A percentile compares a stretch with the other conserved stretches of the same genome.
Evolutionary conservation across 2,329 filamentous ascomycete species (phyloP).

Genomic region (Fusarium albidum): DNA sequence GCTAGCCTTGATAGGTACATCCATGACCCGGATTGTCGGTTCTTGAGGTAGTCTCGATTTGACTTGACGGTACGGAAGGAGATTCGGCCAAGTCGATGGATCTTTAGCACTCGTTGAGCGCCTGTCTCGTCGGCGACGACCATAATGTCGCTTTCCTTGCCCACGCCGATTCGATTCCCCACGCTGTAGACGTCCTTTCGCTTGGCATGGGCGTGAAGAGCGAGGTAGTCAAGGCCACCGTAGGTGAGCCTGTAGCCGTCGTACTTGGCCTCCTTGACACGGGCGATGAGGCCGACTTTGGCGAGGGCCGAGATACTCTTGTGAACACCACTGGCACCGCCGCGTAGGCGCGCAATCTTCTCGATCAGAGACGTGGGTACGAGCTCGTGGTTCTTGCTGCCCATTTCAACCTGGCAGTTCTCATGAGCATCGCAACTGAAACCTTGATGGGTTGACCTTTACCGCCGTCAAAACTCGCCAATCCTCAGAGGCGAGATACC

Average conservation of each 20-base stretch:
- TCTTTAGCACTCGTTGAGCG: slow-evolving; percentile 86
- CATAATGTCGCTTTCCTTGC: slow-evolving; percentile 97
- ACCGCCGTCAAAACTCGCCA: slow-evolving; percentile 95
- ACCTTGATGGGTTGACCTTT: slow-evolving; percentile 50
- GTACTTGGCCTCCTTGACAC: slow-evolving; percentile 95
- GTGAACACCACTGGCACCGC: slow-evolving; percentile 80
- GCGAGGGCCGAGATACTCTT: slow-evolving; percentile 89
- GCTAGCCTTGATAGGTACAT: slow-evolving; percentile 97
- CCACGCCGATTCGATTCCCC: slow-evolving; percentile 92
- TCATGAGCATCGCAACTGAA: slow-evolving; percentile 41
- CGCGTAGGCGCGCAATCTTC: slow-evolving; percentile 81
- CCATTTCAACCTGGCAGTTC: slow-evolving; percentile 79
- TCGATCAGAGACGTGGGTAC: slow-evolving; percentile 91
- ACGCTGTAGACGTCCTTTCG: slow-evolving; percentile 86
- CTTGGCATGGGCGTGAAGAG: slow-evolving; percentile 87
- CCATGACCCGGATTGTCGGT: slow-evolving; percentile 83
- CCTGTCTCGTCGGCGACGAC: slow-evolving; percentile 85
- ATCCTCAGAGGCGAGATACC: slow-evolving; percentile 91
- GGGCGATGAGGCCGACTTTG: slow-evolving; percentile 89
- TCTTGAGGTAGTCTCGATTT: slow-evolving; percentile 93
- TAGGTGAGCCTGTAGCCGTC: slow-evolving; percentile 97
- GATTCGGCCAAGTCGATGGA: slow-evolving; percentile 93
- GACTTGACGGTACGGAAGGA: slow-evolving; percentile 96
- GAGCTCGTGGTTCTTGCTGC: slow-evolving; percentile 95
- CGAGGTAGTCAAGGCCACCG: slow-evolving; percentile 96